Evolutionary conservation across 2,329 filamentous ascomycete species (phyloP).

Genomic region (Aspergillus neotritici): DNA sequence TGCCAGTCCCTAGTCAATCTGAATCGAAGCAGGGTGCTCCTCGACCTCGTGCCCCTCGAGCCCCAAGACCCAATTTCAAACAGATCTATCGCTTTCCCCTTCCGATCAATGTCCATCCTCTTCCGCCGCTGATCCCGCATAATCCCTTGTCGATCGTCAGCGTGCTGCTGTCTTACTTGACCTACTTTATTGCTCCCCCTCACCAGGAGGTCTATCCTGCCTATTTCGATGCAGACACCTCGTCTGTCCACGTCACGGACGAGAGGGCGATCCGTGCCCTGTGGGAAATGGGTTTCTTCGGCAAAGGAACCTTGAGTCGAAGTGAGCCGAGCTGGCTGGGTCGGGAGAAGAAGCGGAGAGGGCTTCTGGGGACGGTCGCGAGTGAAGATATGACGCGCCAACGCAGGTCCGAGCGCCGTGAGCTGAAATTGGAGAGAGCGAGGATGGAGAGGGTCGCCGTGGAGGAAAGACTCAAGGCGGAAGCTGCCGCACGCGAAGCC

Average conservation of each 20-base stretch:
- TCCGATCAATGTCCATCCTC: constrained; percentile 73
- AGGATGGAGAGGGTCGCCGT: constrained; percentile 79
- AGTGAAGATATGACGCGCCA: constrained; percentile 75
- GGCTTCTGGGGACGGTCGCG: constrained; percentile 60
- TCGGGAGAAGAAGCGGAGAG: constrained; percentile 67
- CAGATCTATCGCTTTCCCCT: constrained; percentile 76
- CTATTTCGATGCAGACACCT: constrained; percentile 73
- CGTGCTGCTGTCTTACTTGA: constrained; percentile 69
- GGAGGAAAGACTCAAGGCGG: constrained; percentile 60
- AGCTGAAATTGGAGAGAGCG: constrained; percentile 89
- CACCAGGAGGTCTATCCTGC: constrained; percentile 62
- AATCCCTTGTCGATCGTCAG: constrained; percentile 86
- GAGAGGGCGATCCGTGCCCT: constrained; percentile 67
- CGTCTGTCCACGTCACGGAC: constrained; percentile 79
- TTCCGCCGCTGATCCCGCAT: constrained; percentile 83
- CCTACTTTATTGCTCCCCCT: constrained; percentile 61
- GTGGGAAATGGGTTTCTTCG: constrained; percentile 97
- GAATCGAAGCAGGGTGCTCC: constrained; percentile 14
- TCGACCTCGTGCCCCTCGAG: constrained; percentile 24
- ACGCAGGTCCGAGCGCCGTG: constrained; percentile 71
- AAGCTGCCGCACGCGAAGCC: constrained; percentile 37
- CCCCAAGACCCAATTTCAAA: constrained; percentile 53
- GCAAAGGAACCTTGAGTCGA: constrained; percentile 85
- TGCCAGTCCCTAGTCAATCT: constrained; percentile 11
- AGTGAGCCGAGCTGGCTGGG: constrained; percentile 93